Base-by-base conservation (phyloP, 2,329 filamentous ascomycete genomes). In the Aureobasidium melanogenum region DNA sequence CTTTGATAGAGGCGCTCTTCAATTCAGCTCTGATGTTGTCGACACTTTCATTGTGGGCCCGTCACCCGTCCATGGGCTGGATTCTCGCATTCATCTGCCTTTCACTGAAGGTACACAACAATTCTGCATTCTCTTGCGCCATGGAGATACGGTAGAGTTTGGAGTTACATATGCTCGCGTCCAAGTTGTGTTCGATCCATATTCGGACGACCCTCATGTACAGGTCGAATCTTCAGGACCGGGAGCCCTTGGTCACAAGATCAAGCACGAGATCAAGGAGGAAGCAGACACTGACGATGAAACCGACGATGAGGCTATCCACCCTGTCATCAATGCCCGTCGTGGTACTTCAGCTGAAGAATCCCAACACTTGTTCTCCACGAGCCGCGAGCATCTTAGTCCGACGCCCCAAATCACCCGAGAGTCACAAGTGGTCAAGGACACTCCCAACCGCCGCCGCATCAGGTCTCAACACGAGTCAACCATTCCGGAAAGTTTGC, bases 171-270 rank as follows among this genome's bases (percentile, higher is more conserved):
- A 17, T 8, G 28, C 32, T 17, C 19, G n/a, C 9, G 32, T 61
- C 2, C 17, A 54, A 7, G 14, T 61, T 14, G 10, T 17, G 1
- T 55, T 55, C 12, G 59, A 47, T 17, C 17, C 32, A 3, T 5
- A 8, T 22, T 28, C 24, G 24, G 44, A n/a, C 8, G 28, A 38
- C 4, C n/a, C 22, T 5, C 17, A 39, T 15, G 41, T 61, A 1
- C 46, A 61, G 5, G 59, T 61, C 10, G 59, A 54, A 8, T 61
- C 59, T 15, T 61, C 59, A 10, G 59, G 56, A 32, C 54, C 41
- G 5, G 54, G 54, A 17, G 32, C 32, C 43, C 10, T 17, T 10
- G 9, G 28, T 57, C 39, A 6, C 39, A 34, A 17, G 17, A 47
- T 57, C n/a, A 57, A 57, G 41, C n/a, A 17, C 28, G 47, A 43